These are phyloP conservation scores for Kokia cookei DNA, from an alignment of 441 rosid genomes.

Conservation along the genomic window DNA sequence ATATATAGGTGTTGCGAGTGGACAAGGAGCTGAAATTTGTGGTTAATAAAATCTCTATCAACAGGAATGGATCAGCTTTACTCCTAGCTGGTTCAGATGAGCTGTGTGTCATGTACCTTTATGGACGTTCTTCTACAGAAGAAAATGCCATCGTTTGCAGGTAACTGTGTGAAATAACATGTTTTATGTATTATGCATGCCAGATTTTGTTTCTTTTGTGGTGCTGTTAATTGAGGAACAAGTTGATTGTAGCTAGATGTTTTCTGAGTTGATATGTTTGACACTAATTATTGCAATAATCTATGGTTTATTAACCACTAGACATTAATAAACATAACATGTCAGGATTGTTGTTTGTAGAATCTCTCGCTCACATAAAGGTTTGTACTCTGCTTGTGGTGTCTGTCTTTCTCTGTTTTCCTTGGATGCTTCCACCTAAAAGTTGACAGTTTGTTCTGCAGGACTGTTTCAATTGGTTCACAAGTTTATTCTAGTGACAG, in stretches of 20 bases:
- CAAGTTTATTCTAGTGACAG: slow-evolving; percentile 53
- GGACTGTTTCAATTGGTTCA: slow-evolving; percentile 73
- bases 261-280: neutral
- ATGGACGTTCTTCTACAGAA: slow-evolving; percentile 53
- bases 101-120: slow-evolving; percentile 68
- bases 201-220: neutral
- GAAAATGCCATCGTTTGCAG: slow-evolving; percentile 67
- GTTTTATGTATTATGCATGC: neutral
- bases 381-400: neutral
- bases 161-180: slow-evolving; percentile 20
- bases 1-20: slow-evolving; percentile 60
- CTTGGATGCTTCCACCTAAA: neutral
- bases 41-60: slow-evolving; percentile 70
- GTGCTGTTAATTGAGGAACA: neutral
- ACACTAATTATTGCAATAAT: neutral
- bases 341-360: neutral
- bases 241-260: neutral
- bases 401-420: neutral
- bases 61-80: slow-evolving; percentile 73
- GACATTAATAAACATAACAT: neutral
- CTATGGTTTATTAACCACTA: neutral
- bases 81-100: slow-evolving; percentile 63
- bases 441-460: slow-evolving; percentile 21
- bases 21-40: slow-evolving; percentile 47
- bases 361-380: neutral